A percentile compares a stretch with the other conserved stretches of the same genome.
phyloP scores from a whole-genome alignment of 75 land plant genomes.

The Pseudotsuga menziesii region DNA sequence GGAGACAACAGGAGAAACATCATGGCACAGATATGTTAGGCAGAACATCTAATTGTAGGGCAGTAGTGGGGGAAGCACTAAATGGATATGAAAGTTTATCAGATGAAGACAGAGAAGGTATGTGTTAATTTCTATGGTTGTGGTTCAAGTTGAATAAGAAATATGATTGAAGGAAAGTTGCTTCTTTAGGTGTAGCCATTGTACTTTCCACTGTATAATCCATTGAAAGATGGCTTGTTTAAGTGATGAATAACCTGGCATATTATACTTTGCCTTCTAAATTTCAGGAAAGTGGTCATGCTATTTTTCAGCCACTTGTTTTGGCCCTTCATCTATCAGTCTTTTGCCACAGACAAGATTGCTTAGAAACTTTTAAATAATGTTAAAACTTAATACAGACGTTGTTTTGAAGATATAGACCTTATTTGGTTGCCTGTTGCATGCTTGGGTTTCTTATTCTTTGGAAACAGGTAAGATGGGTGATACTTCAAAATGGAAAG shows the following conservation, averaged over 20 bases:
- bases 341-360: background rate
- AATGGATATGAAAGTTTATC: background rate
- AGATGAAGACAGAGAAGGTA: slow-evolving; percentile 16
- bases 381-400: background rate
- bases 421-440: background rate
- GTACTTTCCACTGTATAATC: too few relatives aligned
- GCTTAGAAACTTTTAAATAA: background rate
- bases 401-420: background rate
- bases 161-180: background rate
- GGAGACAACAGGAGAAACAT: background rate
- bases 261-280: background rate
- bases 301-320: background rate
- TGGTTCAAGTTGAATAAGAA: background rate
- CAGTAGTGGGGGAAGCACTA: background rate
- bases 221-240: background rate
- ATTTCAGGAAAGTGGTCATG: background rate
- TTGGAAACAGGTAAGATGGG: slow-evolving; percentile 31
- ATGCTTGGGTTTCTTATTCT: background rate
- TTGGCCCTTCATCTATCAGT: background rate
- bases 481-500: slow-evolving; percentile 78
- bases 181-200: too few relatives aligned
- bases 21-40: background rate
- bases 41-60: background rate
- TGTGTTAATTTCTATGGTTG: background rate
- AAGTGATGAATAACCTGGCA: background rate